Base-by-base conservation (phyloP, 2,329 filamentous ascomycete genomes). In the Trichoderma simmonsii region DNA sequence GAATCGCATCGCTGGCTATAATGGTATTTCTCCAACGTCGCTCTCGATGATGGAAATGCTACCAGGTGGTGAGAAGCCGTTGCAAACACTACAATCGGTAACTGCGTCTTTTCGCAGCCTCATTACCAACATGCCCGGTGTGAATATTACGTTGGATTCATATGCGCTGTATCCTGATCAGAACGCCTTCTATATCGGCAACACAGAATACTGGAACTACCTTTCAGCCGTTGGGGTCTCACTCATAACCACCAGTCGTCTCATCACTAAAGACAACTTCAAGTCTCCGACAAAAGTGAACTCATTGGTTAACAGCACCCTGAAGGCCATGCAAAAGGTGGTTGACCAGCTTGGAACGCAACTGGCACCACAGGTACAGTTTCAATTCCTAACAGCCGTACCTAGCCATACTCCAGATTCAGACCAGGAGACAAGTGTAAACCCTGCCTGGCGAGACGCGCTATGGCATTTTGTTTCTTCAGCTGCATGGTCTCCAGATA, bases 231-330 rank as follows among this genome's bases (percentile, higher is more conserved):
- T 64, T n/a, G 61, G 69, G 7, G 30, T 32, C 26, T 71, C 69
- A 5, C 21, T 65, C 48, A 6, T 71, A n/a, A 15, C 32, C 14
- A 39, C 63, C 5, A 68, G 39, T 15, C 39, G 64, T 8, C 64
- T 72, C 32, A 63, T 68, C 24, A 62, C 70, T 3, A 28, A 54
- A 3, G 57, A 72, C 63, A 68, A 62, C 62, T 72, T 72, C 18
- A 30, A 62, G 14, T 26, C 28, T 1, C 39, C 32, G 6, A 11
- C 57, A 32, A 67, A 39, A 28, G 15, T 68, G 4, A 34, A 34
- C 18, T 26, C 30, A 18, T 24, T 67, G 5, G 70, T 72, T 12
- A 34, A 4, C 12, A 18, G 36, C 26, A 28, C 56, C 15, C 5
- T 72, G 6, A 62, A 56, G 24, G 63, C 70, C 24, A 26, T 60